Conservation (phyloP, 2,329 filamentous ascomycete species). For the Emmonsiellopsis sp. region DNA sequence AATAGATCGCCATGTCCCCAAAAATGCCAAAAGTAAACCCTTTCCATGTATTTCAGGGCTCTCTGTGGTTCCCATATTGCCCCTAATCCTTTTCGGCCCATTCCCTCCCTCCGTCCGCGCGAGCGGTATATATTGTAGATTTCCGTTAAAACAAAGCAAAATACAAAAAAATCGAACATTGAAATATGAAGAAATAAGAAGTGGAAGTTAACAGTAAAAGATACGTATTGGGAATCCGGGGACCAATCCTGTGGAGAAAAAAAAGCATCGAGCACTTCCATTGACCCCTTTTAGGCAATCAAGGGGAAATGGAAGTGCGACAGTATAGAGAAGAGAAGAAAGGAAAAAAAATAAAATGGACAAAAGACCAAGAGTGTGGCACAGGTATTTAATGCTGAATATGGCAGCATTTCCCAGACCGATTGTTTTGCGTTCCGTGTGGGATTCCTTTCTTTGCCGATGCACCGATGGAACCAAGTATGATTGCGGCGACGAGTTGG, state of each 20-base stretch:
- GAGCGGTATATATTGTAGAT: constrained; percentile 12
- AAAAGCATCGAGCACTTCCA: background rate
- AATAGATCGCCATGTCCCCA: constrained; percentile 1
- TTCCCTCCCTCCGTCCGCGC: constrained; percentile 12
- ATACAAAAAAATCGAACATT: constrained; percentile 7
- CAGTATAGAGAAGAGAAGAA: background rate
- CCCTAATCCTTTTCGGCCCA: constrained; percentile 2
- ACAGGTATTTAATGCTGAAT: background rate
- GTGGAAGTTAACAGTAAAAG: background rate
- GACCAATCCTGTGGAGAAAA: too few species aligned
- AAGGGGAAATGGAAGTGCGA: background rate
- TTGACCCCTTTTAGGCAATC: background rate
- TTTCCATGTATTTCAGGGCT: background rate
- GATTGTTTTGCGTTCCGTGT: background rate
- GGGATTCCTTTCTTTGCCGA: background rate
- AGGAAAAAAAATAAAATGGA: background rate
- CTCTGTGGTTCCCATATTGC: background rate
- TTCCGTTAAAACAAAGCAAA: constrained; percentile 9
- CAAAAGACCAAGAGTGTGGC: background rate
- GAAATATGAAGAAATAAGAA: background rate
- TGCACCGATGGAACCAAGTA: background rate
- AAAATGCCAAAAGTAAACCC: constrained; percentile 1
- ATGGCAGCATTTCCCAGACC: background rate
- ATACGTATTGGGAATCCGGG: too few species aligned
- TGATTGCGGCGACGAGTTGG: background rate